These are phyloP conservation scores for Cladosporium sp. DNA, from an alignment of 2,329 filamentous ascomycete genomes.

Conservation along the genomic window DNA sequence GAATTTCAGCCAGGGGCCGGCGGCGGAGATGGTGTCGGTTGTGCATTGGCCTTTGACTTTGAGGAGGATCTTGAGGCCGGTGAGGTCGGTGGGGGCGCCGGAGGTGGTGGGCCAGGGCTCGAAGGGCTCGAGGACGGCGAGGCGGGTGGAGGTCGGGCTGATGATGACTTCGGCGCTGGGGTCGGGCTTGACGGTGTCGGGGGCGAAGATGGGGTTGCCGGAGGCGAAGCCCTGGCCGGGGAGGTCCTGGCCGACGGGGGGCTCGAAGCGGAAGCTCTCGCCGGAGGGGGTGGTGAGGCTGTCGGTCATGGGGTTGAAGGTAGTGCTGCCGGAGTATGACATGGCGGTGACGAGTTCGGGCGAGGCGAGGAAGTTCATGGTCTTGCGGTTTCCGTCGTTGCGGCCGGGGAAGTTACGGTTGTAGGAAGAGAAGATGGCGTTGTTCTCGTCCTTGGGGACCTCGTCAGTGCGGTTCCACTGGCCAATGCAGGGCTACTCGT, in stretches of 20 bases:
- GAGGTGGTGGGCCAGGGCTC: conserved; percentile 61
- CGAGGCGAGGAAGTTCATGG: conserved; percentile 98
- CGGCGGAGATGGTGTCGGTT: conserved; percentile 96
- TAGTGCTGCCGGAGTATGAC: conserved; percentile 84
- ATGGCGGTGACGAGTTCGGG: conserved; percentile 96
- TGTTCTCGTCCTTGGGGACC: conserved; percentile 74
- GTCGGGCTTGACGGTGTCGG: conserved; percentile 66
- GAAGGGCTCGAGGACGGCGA: conserved; percentile 89
- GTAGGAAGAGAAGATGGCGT: conserved; percentile 94
- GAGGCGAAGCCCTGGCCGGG: conserved; percentile 71
- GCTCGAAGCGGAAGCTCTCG: conserved; percentile 71
- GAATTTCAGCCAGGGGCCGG: conserved; percentile 97
- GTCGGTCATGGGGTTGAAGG: conserved; percentile 94
- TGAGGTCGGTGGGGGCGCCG: conserved; percentile 51
- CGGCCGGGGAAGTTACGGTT: conserved; percentile 97
- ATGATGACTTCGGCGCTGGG: conserved; percentile 67
- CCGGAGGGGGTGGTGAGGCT: conserved; percentile 73
- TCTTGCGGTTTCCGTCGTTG: conserved; percentile 92
- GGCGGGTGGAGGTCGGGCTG: conserved; percentile 78
- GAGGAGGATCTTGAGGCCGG: conserved; percentile 77
- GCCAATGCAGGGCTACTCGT: conserved; percentile 57
- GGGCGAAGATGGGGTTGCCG: conserved; percentile 68
- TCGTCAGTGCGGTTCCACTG: conserved; percentile 93
- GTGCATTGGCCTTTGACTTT: conserved; percentile 98
- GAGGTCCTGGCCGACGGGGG: conserved; percentile 58